These are phyloP conservation scores for Phallus indusiatus DNA, from an alignment of 768 basidiomycete species.

Conservation along the genomic window DNA sequence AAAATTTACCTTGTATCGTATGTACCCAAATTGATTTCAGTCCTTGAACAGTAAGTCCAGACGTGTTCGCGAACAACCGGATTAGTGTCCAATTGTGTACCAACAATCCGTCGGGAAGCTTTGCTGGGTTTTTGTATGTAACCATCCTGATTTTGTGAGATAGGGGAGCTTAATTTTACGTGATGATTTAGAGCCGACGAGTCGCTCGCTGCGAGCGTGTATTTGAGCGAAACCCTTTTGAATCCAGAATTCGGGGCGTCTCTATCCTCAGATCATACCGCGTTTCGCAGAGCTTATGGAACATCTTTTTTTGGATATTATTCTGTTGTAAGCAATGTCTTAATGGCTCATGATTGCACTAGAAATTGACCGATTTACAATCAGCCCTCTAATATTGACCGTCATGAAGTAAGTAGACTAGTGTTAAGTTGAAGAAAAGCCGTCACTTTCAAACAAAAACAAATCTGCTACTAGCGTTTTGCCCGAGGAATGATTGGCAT, in stretches of 20 bases:
- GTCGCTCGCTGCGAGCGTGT: slow-evolving; percentile 18
- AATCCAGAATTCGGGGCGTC: slow-evolving; percentile 22
- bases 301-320: not conserved
- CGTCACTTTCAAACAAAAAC: no score
- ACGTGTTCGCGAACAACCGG: slow-evolving; percentile 35
- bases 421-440: no score
- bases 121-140: slow-evolving; percentile 21
- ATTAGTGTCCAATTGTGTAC: slow-evolving; percentile 27
- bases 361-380: no score
- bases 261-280: slow-evolving; percentile 8
- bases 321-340: not conserved
- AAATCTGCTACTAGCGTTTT: slow-evolving; percentile 13
- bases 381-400: not conserved
- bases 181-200: slow-evolving; percentile 9
- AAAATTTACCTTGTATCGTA: not conserved
- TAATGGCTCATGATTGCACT: not conserved
- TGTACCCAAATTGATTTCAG: not conserved
- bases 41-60: slow-evolving; percentile 21
- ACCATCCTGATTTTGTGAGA: not conserved
- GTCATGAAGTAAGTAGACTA: not conserved
- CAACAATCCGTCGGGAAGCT: slow-evolving; percentile 20
- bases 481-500: slow-evolving; percentile 18
- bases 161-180: not conserved
- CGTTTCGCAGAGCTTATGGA: slow-evolving; percentile 2
- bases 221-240: slow-evolving; percentile 21